phyloP scores from a whole-genome alignment of 345 rosid genomes.

The Cardamine chenopodiifolia region DNA sequence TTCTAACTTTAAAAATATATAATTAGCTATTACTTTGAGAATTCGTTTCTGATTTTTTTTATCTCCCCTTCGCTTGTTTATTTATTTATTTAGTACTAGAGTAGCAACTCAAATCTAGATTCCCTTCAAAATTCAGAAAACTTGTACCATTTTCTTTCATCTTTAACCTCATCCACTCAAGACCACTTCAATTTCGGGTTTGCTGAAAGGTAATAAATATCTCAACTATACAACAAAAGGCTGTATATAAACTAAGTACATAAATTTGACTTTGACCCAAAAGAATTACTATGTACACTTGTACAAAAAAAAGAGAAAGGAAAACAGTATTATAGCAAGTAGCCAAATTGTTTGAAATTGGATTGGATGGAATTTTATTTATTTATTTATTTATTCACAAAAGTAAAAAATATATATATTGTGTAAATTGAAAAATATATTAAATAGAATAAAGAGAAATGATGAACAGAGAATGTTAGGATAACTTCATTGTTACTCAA shows the following conservation, averaged over 20 bases:
- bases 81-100: neutral
- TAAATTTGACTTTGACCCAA: slow-evolving; percentile 50
- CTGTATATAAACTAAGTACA: slow-evolving; percentile 26
- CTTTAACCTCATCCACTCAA: slow-evolving; percentile 17
- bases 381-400: slow-evolving; percentile 10
- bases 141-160: slow-evolving; percentile 10
- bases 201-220: slow-evolving; percentile 15
- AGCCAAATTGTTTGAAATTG: slow-evolving; percentile 30
- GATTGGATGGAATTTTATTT: slow-evolving; percentile 14
- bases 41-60: neutral
- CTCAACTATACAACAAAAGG: slow-evolving; percentile 12
- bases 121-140: neutral
- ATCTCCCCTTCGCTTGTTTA: neutral
- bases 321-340: slow-evolving; percentile 37
- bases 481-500: slow-evolving; percentile 67
- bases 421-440: neutral
- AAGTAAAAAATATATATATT: slow-evolving; percentile 5
- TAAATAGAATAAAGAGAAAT: slow-evolving; percentile 29
- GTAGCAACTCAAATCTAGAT: neutral
- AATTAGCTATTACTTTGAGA: neutral
- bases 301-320: slow-evolving; percentile 22
- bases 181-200: slow-evolving; percentile 17
- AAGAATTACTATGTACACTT: slow-evolving; percentile 41
- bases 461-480: slow-evolving; percentile 59
- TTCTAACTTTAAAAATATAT: neutral